phyloP scores from a whole-genome alignment of 1,284 basidiomycete genomes.

The Apiotrichum porosum region DNA sequence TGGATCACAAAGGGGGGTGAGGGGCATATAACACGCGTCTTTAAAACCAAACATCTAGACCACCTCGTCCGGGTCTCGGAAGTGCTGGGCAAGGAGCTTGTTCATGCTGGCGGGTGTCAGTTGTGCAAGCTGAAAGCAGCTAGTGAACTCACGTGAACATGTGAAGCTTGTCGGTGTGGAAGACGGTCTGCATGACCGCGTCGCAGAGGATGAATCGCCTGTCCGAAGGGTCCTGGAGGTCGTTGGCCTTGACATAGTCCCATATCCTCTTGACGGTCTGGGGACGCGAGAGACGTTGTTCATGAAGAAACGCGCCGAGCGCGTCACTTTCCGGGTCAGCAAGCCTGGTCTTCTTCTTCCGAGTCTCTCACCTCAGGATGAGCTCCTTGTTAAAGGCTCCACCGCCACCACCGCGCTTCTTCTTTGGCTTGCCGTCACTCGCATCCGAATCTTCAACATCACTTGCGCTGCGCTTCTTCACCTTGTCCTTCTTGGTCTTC shows the following conservation, averaged over 20 bases:
- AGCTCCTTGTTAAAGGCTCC: slow-evolving; percentile 48
- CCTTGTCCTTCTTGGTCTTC: slow-evolving; percentile 28
- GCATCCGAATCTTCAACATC: slow-evolving; percentile 23
- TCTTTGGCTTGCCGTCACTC: slow-evolving; percentile 18
- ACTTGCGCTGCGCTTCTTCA: slow-evolving; percentile 12
- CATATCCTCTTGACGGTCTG: slow-evolving; percentile 55
- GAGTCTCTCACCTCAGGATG: slow-evolving; percentile 39
- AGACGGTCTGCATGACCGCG: slow-evolving; percentile 48
- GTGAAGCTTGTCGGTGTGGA: slow-evolving; percentile 51
- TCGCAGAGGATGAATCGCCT: slow-evolving; percentile 53
- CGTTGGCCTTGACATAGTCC: slow-evolving; percentile 53
- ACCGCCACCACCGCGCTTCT: slow-evolving; percentile 32
- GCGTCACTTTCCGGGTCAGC: slow-evolving; percentile 27
- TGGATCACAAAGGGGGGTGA: too few species aligned
- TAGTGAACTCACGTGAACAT: slow-evolving; percentile 46
- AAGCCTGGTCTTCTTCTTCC: background rate
- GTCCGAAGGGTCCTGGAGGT: slow-evolving; percentile 53
- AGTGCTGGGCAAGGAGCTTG: slow-evolving; percentile 41
- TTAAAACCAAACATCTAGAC: too few species aligned
- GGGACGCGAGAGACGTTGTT: slow-evolving; percentile 47
- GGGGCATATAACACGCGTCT: too few species aligned
- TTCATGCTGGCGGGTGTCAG: slow-evolving; percentile 43
- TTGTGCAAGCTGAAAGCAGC: background rate
- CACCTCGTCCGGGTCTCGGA: slow-evolving; percentile 40
- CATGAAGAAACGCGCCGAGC: slow-evolving; percentile 34